Base-by-base conservation (phyloP, 176 grass and related monocot genomes). In the Eleusine coracana region DNA sequence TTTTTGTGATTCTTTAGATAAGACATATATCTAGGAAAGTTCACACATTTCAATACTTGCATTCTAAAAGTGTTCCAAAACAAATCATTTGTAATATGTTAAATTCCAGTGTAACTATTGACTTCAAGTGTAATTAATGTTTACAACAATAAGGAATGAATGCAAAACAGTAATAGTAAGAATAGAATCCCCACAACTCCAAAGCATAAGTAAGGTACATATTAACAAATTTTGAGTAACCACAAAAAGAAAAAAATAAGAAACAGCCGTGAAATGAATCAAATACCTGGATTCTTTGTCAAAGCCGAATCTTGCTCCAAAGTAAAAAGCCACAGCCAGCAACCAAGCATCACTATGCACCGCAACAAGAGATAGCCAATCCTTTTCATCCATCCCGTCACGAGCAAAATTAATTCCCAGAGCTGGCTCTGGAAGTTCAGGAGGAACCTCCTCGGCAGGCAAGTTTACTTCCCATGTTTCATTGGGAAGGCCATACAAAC, bases 381-480 rank as follows among this genome's bases (percentile, higher is more conserved):
- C 94, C 63, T 97, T 97, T 74, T 94, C 94, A 71, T 94, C 92
- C 94, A 97, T 97, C 1, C 95, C 95, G 20, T 97, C 95, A 31
- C 95, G 86, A 25, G 95, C 95, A 94, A 97, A 97, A 89, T 97
- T 97, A 80, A 97, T 97, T 51, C 94, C 94, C 36, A 97, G 86
- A 61, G 94, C 94, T 54, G 94, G 94, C 66, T 97, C 94, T 78
- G 94, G 94, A 75, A 97, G 90, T 76, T 97, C 94, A n/a, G 94
- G 94, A 58, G 94, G 94, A 67, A 97, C 94, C 72, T 97, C 94
- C 86, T 97, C 94, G 10, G 92, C 92, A 39, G 92, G 94, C 87
- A 94, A 87, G 49, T 92, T 97, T 44, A 97, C 94, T 87, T 97
- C 94, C 94, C 94, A 97, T 21, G 94, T 97, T 82, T 97, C 94